These are phyloP conservation scores for Fusarium sulawesiense DNA, from an alignment of 2,329 filamentous ascomycete species.

Conservation along the genomic window DNA sequence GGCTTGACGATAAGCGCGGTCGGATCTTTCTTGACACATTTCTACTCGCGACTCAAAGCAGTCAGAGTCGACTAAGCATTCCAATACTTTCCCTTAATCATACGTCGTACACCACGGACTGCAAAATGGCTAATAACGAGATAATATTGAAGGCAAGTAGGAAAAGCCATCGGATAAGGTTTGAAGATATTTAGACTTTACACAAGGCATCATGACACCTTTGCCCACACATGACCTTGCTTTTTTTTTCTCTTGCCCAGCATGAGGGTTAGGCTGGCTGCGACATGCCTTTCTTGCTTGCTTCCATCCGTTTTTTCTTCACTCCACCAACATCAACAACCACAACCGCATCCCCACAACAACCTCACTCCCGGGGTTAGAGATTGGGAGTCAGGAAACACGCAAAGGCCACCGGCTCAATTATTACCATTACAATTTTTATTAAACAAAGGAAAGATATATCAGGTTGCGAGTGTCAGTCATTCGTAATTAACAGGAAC, in stretches of 20 bases:
- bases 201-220: neutral
- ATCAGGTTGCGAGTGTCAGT: no score
- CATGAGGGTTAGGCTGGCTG: neutral
- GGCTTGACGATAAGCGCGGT: rapidly evolving
- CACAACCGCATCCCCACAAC: no score
- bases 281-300: no score
- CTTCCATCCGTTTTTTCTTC: no score
- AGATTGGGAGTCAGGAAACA: neutral
- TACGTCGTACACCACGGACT: neutral
- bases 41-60: neutral
- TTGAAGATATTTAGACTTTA: neutral
- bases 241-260: neutral
- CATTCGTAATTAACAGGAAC: no score
- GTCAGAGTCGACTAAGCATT: neutral
- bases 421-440: neutral
- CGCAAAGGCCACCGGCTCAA: no score
- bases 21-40: neutral
- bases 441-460: no score
- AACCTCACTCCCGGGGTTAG: no score
- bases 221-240: neutral
- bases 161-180: neutral
- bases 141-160: neutral
- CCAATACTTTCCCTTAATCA: neutral
- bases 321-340: no score
- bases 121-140: rapidly evolving